Conservation (phyloP, 352 stramenopile genomes). For the Phytophthora sp. region DNA sequence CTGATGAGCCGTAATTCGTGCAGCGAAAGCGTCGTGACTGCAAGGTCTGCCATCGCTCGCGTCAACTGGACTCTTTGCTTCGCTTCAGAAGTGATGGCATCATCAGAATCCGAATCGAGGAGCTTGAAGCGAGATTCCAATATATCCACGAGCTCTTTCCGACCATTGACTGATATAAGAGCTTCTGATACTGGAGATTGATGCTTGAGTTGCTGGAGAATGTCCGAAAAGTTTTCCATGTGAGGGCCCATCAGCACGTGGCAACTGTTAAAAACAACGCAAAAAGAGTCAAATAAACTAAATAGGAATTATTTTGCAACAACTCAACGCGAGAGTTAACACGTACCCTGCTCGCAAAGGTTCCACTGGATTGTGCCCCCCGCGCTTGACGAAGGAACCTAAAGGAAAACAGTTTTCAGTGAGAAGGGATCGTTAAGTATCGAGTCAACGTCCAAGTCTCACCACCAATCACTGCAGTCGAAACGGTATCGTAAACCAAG, state of each 20-base stretch:
- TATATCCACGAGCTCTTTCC: slow-evolving; percentile 28
- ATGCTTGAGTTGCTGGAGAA: slow-evolving; percentile 43
- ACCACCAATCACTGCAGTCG: slow-evolving; percentile 74
- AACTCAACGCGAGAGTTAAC: neutral
- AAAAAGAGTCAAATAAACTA: neutral
- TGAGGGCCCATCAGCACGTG: slow-evolving; percentile 67
- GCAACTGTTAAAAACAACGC: slow-evolving; percentile 46
- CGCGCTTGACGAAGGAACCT: slow-evolving; percentile 66
- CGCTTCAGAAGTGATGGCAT: neutral
- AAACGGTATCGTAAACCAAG: slow-evolving; percentile 54
- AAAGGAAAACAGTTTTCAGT: neutral
- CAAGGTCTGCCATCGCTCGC: slow-evolving; percentile 40
- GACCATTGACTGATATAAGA: slow-evolving; percentile 16
- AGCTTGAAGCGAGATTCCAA: slow-evolving; percentile 30
- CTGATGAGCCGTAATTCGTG: slow-evolving; percentile 44
- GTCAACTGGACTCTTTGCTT: slow-evolving; percentile 23
- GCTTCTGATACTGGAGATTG: slow-evolving; percentile 15
- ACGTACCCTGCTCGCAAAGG: slow-evolving; percentile 62
- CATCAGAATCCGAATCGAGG: neutral
- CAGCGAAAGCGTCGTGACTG: slow-evolving; percentile 29
- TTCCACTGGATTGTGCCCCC: slow-evolving; percentile 82
- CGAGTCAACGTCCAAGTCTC: neutral
- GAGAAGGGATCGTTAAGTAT: neutral
- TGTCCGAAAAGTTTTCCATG: slow-evolving; percentile 75
- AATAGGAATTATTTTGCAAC: too few relatives aligned